These are phyloP conservation scores for Daldinia vernicosa DNA, from an alignment of 495 filamentous ascomycete genomes.

Conservation along the genomic window DNA sequence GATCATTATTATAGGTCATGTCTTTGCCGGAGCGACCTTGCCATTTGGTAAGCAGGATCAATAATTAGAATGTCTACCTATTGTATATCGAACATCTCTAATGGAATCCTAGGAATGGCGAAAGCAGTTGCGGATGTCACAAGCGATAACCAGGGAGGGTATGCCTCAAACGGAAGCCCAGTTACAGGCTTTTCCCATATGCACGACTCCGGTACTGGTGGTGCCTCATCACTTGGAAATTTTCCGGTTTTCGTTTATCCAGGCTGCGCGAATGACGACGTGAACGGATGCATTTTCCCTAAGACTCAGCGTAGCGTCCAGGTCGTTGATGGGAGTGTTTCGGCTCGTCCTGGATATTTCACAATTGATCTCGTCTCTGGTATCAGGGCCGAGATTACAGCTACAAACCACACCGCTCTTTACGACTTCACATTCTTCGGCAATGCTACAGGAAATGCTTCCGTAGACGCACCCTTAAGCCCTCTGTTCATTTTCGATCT, in stretches of 20 bases:
- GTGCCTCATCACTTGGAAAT: conserved; percentile 69
- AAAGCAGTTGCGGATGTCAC: conserved; percentile 73
- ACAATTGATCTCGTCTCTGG: conserved; percentile 62
- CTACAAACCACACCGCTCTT: conserved; percentile 67
- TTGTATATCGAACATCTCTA: conserved; percentile 11
- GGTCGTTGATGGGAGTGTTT: conserved; percentile 59
- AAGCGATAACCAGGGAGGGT: conserved; percentile 72
- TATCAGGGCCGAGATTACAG: conserved; percentile 71
- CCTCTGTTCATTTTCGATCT: conserved; percentile 69
- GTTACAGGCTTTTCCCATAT: conserved; percentile 69
- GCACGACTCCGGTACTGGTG: conserved; percentile 74
- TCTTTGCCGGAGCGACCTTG: conserved; percentile 65
- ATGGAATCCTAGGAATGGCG: conserved; percentile 62
- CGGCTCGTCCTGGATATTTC: conserved; percentile 72
- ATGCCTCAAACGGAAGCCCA: conserved; percentile 65
- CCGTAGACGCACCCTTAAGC: conserved; percentile 54
- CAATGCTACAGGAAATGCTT: conserved; percentile 42
- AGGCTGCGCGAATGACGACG: conserved; percentile 64
- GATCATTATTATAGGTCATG: conserved; percentile 48
- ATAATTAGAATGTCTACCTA: background rate
- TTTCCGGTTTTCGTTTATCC: conserved; percentile 73
- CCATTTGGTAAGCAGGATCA: conserved; percentile 62
- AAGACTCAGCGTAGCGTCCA: conserved; percentile 56
- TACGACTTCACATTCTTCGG: conserved; percentile 71
- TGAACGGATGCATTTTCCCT: conserved; percentile 67